Conservation (phyloP, 495 filamentous ascomycete genomes). For the Hypoxylon fuscum region DNA sequence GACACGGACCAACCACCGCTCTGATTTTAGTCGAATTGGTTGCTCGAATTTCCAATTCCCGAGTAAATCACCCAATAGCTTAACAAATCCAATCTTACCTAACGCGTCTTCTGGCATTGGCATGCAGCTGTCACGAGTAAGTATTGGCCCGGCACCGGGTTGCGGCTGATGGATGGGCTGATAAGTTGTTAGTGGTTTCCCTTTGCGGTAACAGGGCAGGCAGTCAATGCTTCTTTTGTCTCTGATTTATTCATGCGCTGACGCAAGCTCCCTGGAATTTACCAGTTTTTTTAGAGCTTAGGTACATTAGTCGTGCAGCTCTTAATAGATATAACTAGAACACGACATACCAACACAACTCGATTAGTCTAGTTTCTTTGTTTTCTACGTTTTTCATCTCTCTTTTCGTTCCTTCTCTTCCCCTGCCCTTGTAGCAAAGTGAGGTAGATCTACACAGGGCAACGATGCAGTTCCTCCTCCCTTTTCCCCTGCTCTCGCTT, state of each 20-base stretch:
- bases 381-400: background rate
- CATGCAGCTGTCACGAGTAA: too few species aligned
- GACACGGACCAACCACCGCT: too few species aligned
- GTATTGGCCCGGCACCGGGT: too few species aligned
- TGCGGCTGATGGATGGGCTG: too few species aligned
- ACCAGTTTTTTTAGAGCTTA: conserved; percentile 5
- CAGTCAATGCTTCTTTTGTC: too few species aligned
- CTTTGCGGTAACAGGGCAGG: too few species aligned
- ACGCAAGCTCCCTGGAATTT: conserved; percentile 10
- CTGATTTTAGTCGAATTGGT: too few species aligned
- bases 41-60: too few species aligned
- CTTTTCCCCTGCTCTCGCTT: conserved; percentile 29
- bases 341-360: conserved; percentile 7
- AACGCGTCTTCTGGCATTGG: too few species aligned
- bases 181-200: too few species aligned
- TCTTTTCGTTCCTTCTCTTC: background rate
- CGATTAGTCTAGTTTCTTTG: background rate
- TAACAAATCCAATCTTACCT: too few species aligned
- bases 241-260: conserved; percentile 17
- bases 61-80: too few species aligned
- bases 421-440: conserved; percentile 9
- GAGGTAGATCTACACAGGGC: conserved; percentile 4
- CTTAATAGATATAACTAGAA: conserved; percentile 21
- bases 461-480: conserved; percentile 26
- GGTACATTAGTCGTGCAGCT: conserved; percentile 31